Evolutionary conservation across 2,329 filamentous ascomycete genomes (phyloP).

Genomic region (Trichoderma sp.): DNA sequence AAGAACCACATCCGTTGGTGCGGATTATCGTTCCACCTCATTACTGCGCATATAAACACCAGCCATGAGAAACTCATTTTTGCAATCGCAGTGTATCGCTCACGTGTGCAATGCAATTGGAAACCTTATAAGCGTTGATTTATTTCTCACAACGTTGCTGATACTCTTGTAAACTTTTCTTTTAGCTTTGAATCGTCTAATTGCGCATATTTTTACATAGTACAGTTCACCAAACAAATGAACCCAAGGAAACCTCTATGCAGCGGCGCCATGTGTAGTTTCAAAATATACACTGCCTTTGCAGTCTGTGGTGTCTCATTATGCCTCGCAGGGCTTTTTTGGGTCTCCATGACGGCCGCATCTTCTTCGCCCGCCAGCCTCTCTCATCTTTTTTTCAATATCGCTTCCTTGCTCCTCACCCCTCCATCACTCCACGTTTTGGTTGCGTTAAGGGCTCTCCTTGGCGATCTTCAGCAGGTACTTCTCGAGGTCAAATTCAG

Average conservation of each 20-base stretch:
- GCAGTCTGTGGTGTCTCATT: slow-evolving; percentile 16
- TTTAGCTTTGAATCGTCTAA: slow-evolving; percentile 39
- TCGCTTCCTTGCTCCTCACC: background rate
- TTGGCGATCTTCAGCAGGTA: slow-evolving; percentile 64
- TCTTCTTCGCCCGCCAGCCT: slow-evolving; percentile 9
- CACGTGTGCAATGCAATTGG: background rate
- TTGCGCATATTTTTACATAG: slow-evolving; percentile 53
- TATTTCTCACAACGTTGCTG: background rate
- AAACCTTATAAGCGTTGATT: background rate
- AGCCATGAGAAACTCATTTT: background rate
- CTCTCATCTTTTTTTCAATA: background rate
- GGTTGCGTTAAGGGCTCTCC: slow-evolving; percentile 46
- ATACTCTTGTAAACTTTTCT: slow-evolving; percentile 11
- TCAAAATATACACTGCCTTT: slow-evolving; percentile 35
- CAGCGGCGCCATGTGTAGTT: slow-evolving; percentile 42
- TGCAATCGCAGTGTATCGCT: background rate
- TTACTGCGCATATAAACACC: background rate
- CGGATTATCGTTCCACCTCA: slow-evolving; percentile 5
- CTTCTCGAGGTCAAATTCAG: slow-evolving; percentile 91
- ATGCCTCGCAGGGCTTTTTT: slow-evolving; percentile 14
- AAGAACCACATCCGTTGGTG: background rate
- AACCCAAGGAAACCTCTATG: slow-evolving; percentile 51
- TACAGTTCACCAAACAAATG: slow-evolving; percentile 45
- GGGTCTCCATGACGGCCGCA: slow-evolving; percentile 8
- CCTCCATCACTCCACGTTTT: slow-evolving; percentile 3